Percentiles rank a stretch among this genome's conserved stretches.
Conservation (phyloP, 2,329 filamentous ascomycete species). For the Pestalotiopsis sp. region DNA sequence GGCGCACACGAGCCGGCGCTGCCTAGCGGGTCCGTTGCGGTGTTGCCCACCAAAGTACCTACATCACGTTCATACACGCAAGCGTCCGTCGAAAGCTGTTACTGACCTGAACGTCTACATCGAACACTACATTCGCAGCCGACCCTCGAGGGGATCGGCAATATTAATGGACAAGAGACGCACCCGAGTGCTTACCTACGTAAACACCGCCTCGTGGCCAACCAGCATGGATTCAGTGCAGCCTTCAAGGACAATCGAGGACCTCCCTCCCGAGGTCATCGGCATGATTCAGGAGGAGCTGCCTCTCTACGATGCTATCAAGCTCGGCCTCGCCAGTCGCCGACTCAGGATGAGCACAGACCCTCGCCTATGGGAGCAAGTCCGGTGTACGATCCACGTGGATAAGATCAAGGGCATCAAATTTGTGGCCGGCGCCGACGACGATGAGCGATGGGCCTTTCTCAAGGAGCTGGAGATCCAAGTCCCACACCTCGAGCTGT, state of each 20-base stretch:
- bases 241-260: neutral
- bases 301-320: conserved; percentile 14
- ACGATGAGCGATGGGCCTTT: conserved; percentile 14
- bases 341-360: conserved; percentile 4
- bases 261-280: conserved; percentile 15
- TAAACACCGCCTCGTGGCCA: too few relatives aligned
- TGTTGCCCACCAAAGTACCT: too few relatives aligned
- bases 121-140: too few relatives aligned
- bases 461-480: conserved; percentile 12
- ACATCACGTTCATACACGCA: too few relatives aligned
- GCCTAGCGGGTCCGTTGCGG: too few relatives aligned
- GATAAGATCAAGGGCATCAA: conserved; percentile 3
- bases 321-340: conserved; percentile 11
- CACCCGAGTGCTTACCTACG: too few relatives aligned
- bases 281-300: conserved; percentile 7
- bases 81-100: too few relatives aligned
- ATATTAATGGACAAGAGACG: too few relatives aligned
- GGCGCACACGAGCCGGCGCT: too few relatives aligned
- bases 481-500: conserved; percentile 14
- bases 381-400: neutral
- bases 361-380: conserved; percentile 2
- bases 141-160: too few relatives aligned
- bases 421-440: neutral
- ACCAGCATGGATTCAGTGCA: neutral
- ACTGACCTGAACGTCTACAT: too few relatives aligned